Percentiles rank a stretch among this genome's conserved stretches.
These are phyloP conservation scores for Sphaceloma murrayae DNA, from an alignment of 2,329 filamentous ascomycete species.

Conservation along the genomic window DNA sequence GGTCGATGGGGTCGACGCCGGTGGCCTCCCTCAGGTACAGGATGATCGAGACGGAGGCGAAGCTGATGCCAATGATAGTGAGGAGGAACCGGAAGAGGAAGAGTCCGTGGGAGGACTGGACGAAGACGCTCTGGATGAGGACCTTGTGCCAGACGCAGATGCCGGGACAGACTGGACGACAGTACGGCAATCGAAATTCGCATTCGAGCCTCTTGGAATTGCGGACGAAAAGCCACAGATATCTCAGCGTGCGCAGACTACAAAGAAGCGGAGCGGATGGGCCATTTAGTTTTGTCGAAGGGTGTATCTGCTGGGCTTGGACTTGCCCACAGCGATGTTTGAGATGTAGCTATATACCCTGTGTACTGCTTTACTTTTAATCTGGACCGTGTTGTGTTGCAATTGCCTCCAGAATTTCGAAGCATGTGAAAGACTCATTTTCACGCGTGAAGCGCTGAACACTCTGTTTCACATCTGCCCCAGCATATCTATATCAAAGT, in stretches of 20 bases:
- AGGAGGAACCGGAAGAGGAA: constrained; percentile 33
- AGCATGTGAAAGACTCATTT: not conserved
- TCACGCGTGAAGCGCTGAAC: not conserved
- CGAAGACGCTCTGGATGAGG: constrained; percentile 16
- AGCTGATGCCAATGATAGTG: constrained; percentile 31
- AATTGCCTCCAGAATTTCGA: no score
- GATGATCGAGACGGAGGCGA: constrained; percentile 30
- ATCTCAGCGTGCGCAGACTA: constrained; percentile 4
- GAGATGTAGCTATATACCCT: no score
- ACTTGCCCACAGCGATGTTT: no score
- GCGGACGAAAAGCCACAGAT: not conserved
- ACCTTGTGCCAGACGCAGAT: constrained; percentile 8
- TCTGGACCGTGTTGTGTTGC: not conserved
- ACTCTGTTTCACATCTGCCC: not conserved
- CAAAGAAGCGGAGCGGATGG: constrained; percentile 17
- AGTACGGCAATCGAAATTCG: constrained; percentile 1
- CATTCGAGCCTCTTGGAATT: constrained; percentile 13
- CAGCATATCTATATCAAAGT: no score
- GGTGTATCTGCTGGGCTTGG: not conserved
- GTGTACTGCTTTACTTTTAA: not conserved
- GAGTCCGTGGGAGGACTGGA: constrained; percentile 20
- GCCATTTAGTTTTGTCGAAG: constrained; percentile 1
- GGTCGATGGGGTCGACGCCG: constrained; percentile 27
- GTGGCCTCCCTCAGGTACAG: not conserved
- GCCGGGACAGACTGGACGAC: not conserved